Percentiles rank a stretch among this genome's conserved stretches.
These are phyloP conservation scores for Tulasnella sp. DNA, from an alignment of 768 basidiomycete species.

Conservation along the genomic window DNA sequence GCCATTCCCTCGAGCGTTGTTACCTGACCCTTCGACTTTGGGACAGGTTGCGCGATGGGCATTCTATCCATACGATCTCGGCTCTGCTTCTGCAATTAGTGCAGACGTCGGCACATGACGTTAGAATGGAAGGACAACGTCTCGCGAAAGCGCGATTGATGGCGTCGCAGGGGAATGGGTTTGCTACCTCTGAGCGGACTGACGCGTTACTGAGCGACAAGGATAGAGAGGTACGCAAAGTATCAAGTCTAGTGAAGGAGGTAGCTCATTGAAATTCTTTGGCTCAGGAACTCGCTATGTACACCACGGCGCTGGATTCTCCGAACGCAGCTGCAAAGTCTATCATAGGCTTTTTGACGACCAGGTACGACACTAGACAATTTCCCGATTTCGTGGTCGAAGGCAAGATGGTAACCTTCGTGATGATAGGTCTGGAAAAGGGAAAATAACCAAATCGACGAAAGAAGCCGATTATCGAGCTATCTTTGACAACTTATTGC, in stretches of 20 bases:
- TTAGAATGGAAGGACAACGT: constrained; percentile 53
- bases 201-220: constrained; percentile 48
- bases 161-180: constrained; percentile 41
- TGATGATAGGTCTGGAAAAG: constrained; percentile 58
- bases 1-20: not conserved
- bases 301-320: constrained; percentile 60
- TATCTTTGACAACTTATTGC: constrained; percentile 83
- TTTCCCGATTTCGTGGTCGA: constrained; percentile 11
- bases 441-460: constrained; percentile 76
- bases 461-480: constrained; percentile 90
- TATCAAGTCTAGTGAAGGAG: not conserved
- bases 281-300: constrained; percentile 50
- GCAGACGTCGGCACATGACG: constrained; percentile 84
- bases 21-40: not conserved
- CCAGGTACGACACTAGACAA: constrained; percentile 39
- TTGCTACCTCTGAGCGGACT: constrained; percentile 21
- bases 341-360: constrained; percentile 65
- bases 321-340: constrained; percentile 76
- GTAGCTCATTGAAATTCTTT: too few species aligned
- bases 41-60: constrained; percentile 71
- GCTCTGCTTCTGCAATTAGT: constrained; percentile 91
- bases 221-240: constrained; percentile 46
- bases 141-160: constrained; percentile 47
- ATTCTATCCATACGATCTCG: constrained; percentile 84
- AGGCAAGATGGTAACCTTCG: constrained; percentile 7